Base-by-base conservation (phyloP, 2,329 filamentous ascomycete species). In the Colletotrichum tropicicola region DNA sequence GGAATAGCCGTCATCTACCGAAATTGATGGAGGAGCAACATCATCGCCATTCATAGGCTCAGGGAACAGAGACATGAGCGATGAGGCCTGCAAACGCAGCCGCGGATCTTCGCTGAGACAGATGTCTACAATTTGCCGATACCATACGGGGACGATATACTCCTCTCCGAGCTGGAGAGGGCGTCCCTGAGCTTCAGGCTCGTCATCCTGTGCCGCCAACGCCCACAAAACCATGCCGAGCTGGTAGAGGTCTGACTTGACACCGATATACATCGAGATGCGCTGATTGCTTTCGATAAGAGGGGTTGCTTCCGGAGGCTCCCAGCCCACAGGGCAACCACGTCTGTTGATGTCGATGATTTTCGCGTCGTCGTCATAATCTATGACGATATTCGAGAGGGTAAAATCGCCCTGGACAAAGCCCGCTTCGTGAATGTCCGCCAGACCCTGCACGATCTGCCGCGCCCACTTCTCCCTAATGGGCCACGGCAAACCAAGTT, bases 401-500 rank as follows among this genome's bases (percentile, higher is more conserved):
- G 96, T 99, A 69, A 99, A 98, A 74, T 99, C 96, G 23, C 96
- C 96, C 74, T 99, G 96, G 10, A 99, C 96, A 75, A 97, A 98
- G 5, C 96, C 96, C 21, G 93, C 91, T 77, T 98, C 95, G 73
- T 99, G 96, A 28, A 99, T 95, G 71, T 98, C 94, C 1, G 92
- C 90, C 3, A 99, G 85, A 2, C 96, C 96, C 65, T 91, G 87
- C 13, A 98, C 89, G 69, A 98, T 97, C 76, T 98, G 94, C 63
- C 87, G 88, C 2, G 95, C 95, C 96, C 96, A 99, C 70, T 87
- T 90, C 77, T 94, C 91, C 48, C 94, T 89, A 43, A 89, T 86
- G 19, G 82, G 74, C 92, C 94, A 98, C 0, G 88, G 80, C 10
- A 89, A 75, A 2, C 79, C 76, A 45, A 89, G 79, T 32, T 79